These are phyloP conservation scores for Xylariales sp. DNA, from an alignment of 2,329 filamentous ascomycete genomes.

Conservation along the genomic window DNA sequence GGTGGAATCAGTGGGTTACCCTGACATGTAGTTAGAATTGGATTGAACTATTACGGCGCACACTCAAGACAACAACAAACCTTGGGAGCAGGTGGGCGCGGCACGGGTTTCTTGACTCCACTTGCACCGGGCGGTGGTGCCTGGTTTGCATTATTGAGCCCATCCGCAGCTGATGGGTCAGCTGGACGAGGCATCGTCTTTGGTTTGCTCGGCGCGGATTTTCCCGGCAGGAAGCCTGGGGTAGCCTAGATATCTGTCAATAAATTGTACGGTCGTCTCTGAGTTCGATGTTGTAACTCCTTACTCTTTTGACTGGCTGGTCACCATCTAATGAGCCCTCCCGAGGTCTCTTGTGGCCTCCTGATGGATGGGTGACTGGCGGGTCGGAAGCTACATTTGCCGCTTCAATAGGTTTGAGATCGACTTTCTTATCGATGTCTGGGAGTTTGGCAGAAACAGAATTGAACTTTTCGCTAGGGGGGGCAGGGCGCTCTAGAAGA, in stretches of 20 bases:
- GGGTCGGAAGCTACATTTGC: too few species aligned
- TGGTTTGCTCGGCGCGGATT: slow-evolving; percentile 17
- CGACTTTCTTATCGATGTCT: too few species aligned
- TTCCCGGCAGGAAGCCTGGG: slow-evolving; percentile 12
- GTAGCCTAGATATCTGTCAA: background rate
- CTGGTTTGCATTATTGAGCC: slow-evolving; percentile 13
- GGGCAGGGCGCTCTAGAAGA: slow-evolving; percentile 14
- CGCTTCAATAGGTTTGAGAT: too few species aligned
- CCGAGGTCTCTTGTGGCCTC: slow-evolving; percentile 19
- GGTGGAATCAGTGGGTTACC: slow-evolving; percentile 8
- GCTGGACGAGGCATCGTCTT: slow-evolving; percentile 20
- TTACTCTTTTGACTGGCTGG: slow-evolving; percentile 22
- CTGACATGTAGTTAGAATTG: slow-evolving; percentile 7
- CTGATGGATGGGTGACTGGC: slow-evolving; percentile 23
- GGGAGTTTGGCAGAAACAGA: too few species aligned
- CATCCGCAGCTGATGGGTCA: slow-evolving; percentile 24
- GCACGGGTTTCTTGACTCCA: slow-evolving; percentile 8
- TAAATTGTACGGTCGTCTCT: too few species aligned
- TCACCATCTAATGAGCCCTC: slow-evolving; percentile 14
- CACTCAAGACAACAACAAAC: too few species aligned
- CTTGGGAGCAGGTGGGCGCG: slow-evolving; percentile 12
- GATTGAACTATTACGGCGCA: too few species aligned
- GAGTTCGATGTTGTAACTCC: slow-evolving; percentile 1
- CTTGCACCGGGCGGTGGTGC: slow-evolving; percentile 8
- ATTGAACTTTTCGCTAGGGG: slow-evolving; percentile 8